Base-by-base conservation (phyloP, 139 green algal genomes). In the Chlamydomonas sp. region DNA sequence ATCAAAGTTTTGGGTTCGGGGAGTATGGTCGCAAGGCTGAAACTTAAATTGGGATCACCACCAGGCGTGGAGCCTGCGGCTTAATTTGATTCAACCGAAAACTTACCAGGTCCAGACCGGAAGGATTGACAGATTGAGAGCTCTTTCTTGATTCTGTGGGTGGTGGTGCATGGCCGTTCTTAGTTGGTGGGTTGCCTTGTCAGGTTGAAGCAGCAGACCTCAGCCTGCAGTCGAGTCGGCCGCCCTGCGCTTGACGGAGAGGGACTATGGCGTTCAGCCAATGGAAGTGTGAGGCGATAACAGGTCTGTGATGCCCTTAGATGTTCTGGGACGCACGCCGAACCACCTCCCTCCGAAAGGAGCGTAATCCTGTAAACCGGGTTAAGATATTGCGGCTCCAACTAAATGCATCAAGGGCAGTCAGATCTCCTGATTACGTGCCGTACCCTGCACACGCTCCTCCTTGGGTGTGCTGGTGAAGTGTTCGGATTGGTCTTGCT, bases 1-100 rank as follows among this genome's bases (percentile, higher is more conserved):
- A 99, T 98, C 96, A 98, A 98, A 98, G 95, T 98, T 97, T 98
- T 98, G 97, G 96, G n/a, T n/a, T n/a, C n/a, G n/a, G n/a, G n/a
- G n/a, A n/a, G n/a, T n/a, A n/a, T 97, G 94, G 66, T n/a, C n/a
- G n/a, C n/a, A n/a, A n/a, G n/a, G n/a, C n/a, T n/a, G n/a, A 97
- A 97, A 97, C 94, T 96, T 96, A 97, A 97, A 98, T 95, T 95
- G 97, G 97, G 95, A 93, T 94, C 95, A 98, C 95, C 95, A 97
- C 95, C 95, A 98, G 95, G 95, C 93, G 95, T 98, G 95, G 95
- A 98, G 95, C 95, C 95, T 97, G 96, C 93, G 96, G 96, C 95
- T 98, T 98, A 97, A 98, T 98, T 97, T 98, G 95, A 98, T 95
- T 98, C 95, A 97, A 98, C 95, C 94, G 96, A 94, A 97, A 97